Evolutionary conservation across 2,329 filamentous ascomycete genomes (phyloP).

Genomic region (Neofusicoccum laricinum): DNA sequence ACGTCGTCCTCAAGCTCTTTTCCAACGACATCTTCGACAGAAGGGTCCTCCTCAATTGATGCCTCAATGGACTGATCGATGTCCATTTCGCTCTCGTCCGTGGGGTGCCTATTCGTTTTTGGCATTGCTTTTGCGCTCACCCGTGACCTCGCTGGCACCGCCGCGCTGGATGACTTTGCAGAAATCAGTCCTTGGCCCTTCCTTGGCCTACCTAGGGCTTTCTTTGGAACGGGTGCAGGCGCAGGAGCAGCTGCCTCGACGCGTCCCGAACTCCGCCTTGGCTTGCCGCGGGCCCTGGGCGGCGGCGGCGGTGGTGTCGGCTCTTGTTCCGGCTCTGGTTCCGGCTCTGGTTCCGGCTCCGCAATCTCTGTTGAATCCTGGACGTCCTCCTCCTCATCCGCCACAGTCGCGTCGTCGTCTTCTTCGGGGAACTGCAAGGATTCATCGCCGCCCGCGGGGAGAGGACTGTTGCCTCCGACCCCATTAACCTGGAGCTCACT

Average conservation of each 20-base stretch:
- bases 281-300: constrained; percentile 16
- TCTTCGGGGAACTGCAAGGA: constrained; percentile 23
- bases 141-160: neutral
- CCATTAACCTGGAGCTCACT: constrained; percentile 22
- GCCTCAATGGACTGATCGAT: neutral
- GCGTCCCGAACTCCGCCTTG: constrained; percentile 27
- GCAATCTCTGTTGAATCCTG: constrained; percentile 21
- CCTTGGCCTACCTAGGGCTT: constrained; percentile 7
- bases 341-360: constrained; percentile 20
- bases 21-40: neutral
- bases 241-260: constrained; percentile 20
- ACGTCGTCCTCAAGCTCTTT: constrained; percentile 27
- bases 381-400: constrained; percentile 20
- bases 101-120: neutral
- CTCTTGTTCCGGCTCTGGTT: constrained; percentile 20
- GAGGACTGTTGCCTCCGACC: constrained; percentile 28
- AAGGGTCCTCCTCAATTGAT: constrained; percentile 19
- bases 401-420: constrained; percentile 28
- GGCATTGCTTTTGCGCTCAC: neutral
- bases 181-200: neutral
- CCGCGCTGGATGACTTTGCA: neutral
- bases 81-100: neutral
- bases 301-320: neutral
- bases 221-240: constrained; percentile 8
- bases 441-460: constrained; percentile 30